phyloP scores from a whole-genome alignment of 1,284 basidiomycete species.

The Sporisorium sorghi region DNA sequence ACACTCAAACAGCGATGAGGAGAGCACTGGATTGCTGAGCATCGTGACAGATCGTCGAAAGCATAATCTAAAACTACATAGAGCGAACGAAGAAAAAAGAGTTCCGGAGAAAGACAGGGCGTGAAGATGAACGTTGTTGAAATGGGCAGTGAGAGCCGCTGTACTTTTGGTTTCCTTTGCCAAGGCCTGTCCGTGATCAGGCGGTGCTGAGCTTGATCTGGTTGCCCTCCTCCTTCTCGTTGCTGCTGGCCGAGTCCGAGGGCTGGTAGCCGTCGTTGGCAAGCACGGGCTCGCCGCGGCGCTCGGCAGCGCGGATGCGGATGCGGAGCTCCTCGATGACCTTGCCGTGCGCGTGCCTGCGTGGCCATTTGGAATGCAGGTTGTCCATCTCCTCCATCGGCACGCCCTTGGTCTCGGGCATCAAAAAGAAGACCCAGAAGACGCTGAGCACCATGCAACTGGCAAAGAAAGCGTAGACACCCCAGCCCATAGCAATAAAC shows the following conservation, averaged over 20 bases:
- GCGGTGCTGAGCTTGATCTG: constrained; percentile 36
- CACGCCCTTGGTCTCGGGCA: constrained; percentile 81
- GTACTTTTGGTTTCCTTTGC: background rate
- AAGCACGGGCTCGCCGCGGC: constrained; percentile 19
- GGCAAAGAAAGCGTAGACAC: constrained; percentile 78
- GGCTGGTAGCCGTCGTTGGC: constrained; percentile 5
- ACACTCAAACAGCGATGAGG: background rate
- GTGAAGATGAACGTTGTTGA: background rate
- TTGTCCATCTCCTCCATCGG: constrained; percentile 78
- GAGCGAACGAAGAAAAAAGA: background rate
- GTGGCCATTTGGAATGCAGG: constrained; percentile 31
- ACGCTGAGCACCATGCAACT: constrained; percentile 76
- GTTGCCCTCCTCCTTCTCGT: constrained; percentile 24
- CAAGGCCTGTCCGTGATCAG: background rate
- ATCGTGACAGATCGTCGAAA: background rate
- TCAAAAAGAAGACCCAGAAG: constrained; percentile 72
- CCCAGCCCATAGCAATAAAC: constrained; percentile 67
- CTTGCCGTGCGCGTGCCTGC: constrained; percentile 22
- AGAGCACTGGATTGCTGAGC: background rate
- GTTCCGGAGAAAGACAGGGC: background rate
- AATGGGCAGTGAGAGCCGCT: background rate
- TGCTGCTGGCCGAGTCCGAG: constrained; percentile 10
- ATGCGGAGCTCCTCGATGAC: constrained; percentile 36
- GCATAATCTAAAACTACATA: constrained; percentile 14
- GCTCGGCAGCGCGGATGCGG: constrained; percentile 18